Evolutionary conservation across 306 rosid genomes (phyloP), one percentile per base, ranked within the genome.

Genomic region (Casuarina equisetifolia): DNA sequence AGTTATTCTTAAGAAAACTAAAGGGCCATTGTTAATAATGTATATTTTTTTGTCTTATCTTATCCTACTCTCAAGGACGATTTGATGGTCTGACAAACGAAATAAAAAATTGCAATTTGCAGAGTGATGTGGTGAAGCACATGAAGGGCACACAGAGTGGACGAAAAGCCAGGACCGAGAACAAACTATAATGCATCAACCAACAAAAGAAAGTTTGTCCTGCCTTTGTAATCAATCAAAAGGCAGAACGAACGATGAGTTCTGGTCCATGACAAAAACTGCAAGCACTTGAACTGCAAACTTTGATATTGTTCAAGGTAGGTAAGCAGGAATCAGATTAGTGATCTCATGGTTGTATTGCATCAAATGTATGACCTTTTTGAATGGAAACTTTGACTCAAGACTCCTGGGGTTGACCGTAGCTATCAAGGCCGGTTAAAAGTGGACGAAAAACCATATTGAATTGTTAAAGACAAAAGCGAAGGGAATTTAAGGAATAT

Each of bases 371-470:
- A 51, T 25, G 32, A 10, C 70, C 32, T 9, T 61, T 64, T 59
- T 42, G 62, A 70, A 11, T n/a, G 45, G 45, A 64, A 74, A 43
- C 2, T 61, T 77, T 82, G 82, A 85, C 84, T 68, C 36, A 49
- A 53, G 73, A 77, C 13, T 72, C 32, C 39, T 59, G 52, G 50
- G 32, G 79, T 79, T 87, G 86, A 84, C 86, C 82, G 63, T 84
- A 44, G 78, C 85, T 81, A 48, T 79, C 86, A 74, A 68, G 77
- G 86, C 70, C 45, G 88, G 88, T 82, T 77, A 82, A 87, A 87
- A 87, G 85, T 50, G n/a, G 40, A 42, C 44, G 63, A 38, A 63
- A 79, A 25, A 15, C 15, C 13, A 4, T 32, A 13, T 1, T 36
- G 0, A 5, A 17, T 51, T 52, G 12, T 72, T 51, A 11, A 51